Evolutionary conservation across 108 stramenopile species (phyloP), one percentile per base, ranked within the genome.

Genomic region (Nitzschia sp.): DNA sequence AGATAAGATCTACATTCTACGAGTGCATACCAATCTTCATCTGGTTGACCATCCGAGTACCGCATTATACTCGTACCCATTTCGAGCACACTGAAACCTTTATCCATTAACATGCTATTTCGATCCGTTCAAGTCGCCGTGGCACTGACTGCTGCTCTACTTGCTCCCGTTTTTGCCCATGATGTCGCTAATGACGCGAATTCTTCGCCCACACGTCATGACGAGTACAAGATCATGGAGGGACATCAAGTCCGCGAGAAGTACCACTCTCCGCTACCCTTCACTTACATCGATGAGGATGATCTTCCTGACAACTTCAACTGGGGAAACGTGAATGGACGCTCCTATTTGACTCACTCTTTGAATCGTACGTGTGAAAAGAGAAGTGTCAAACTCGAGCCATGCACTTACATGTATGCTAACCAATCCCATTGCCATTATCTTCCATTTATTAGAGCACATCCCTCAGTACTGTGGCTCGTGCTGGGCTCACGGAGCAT

Each of bases 401-500:
- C 11, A 54, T n/a, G 9, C 53, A 17, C 21, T 19, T 22, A 54
- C 22, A 17, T 23, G 16, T 22, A 9, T 19, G 21, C 11, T 19
- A 54, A 19, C 21, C 11, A 19, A 54, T 54, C 11, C 53, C 11
- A 17, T 23, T 54, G 13, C 11, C 21, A 19, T n/a, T 54, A 9
- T 11, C 11, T n/a, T 19, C n/a, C n/a, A n/a, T n/a, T n/a, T n/a
- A n/a, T n/a, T n/a, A n/a, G n/a, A 98, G 66, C 96, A 97, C 81
- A 93, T 97, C 57, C 97, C 96, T 21, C 80, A 83, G 27, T 80
- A 83, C 45, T 85, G 87, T 58, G 86, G 86, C 1, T 78, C 73
- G 9, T 96, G 95, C 72, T 96, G 95, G 95, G 92, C 92, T 0
- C 84, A 98, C 53, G 97, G 93, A 16, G 91, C 96, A 45, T 68